Percentiles rank a stretch among this genome's conserved stretches.
phyloP scores from a whole-genome alignment of 2,329 filamentous ascomycete genomes.

The Ascochyta lentis region DNA sequence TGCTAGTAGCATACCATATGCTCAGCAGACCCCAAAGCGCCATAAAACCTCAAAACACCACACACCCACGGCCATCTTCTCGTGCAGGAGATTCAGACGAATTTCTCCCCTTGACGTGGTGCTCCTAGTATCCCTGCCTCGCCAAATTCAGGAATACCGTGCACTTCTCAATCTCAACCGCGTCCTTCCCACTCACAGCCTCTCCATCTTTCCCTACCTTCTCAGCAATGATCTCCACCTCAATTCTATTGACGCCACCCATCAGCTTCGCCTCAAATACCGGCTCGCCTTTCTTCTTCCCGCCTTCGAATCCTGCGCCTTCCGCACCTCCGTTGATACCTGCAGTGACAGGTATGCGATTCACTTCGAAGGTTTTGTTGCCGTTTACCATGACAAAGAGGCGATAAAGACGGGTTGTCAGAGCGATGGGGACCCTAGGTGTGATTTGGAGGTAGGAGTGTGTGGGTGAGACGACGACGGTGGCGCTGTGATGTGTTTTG shows the following conservation, averaged over 20 bases:
- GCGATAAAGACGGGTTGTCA: constrained; percentile 75
- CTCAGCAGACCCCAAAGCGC: neutral
- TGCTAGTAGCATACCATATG: neutral
- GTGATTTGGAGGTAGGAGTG: constrained; percentile 76
- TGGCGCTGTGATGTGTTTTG: constrained; percentile 73
- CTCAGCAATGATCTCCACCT: constrained; percentile 78
- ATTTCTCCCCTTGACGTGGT: neutral
- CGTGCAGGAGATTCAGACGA: neutral
- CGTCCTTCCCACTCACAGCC: constrained; percentile 47
- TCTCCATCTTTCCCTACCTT: constrained; percentile 50
- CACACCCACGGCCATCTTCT: neutral
- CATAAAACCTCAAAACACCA: constrained; percentile 7
- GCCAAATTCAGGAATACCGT: constrained; percentile 77
- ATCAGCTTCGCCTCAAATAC: constrained; percentile 77
- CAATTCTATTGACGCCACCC: constrained; percentile 77
- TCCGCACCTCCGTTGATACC: constrained; percentile 41
- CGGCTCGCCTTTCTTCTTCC: constrained; percentile 63
- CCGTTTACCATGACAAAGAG: constrained; percentile 76
- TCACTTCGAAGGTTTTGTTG: constrained; percentile 65
- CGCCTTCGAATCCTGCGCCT: constrained; percentile 34
- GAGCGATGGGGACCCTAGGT: constrained; percentile 67
- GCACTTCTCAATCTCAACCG: constrained; percentile 79
- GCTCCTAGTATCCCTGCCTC: constrained; percentile 41
- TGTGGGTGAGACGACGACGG: constrained; percentile 70
- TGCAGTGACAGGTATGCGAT: constrained; percentile 58